A percentile compares a stretch with the other conserved stretches of the same genome.
phyloP scores from a whole-genome alignment of 1,284 basidiomycete species.

The Entoloma clypeatum region DNA sequence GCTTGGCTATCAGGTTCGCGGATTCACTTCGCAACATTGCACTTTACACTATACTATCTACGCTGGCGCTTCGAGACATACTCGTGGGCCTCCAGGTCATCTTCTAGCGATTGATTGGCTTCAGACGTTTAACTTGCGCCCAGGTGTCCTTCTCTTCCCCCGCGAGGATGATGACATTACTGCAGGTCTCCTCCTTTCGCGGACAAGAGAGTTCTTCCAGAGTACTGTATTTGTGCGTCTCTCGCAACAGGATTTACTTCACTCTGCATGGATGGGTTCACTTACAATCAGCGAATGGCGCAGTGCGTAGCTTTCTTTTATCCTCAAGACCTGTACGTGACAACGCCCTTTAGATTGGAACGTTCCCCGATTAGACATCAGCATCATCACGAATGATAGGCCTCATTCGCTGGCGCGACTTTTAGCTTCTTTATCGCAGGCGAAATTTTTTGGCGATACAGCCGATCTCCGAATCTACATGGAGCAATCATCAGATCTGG shows the following conservation, averaged over 20 bases:
- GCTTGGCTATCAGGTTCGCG: conserved; percentile 8
- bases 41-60: conserved; percentile 8
- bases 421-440: conserved; percentile 54
- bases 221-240: conserved; percentile 42
- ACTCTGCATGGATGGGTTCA: conserved; percentile 63
- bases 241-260: conserved; percentile 48
- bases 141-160: conserved; percentile 14
- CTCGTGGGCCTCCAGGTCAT: conserved; percentile 14
- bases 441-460: conserved; percentile 65
- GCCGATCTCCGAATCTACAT: conserved; percentile 64
- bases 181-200: conserved; percentile 5
- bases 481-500: conserved; percentile 66
- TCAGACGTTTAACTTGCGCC: conserved; percentile 3
- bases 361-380: conserved; percentile 59
- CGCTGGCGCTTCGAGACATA: background rate
- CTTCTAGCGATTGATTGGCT: conserved; percentile 22
- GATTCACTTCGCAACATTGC: conserved; percentile 10
- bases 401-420: conserved; percentile 68
- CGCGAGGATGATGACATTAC: conserved; percentile 15
- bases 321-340: conserved; percentile 3
- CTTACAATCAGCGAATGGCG: conserved; percentile 52
- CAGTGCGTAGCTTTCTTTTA: conserved; percentile 35
- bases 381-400: conserved; percentile 73
- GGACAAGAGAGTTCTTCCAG: conserved; percentile 13
- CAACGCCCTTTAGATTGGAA: conserved; percentile 60